Conservation (phyloP, 192 early-diverging fungal genomes). For the Coemansia sp. region DNA sequence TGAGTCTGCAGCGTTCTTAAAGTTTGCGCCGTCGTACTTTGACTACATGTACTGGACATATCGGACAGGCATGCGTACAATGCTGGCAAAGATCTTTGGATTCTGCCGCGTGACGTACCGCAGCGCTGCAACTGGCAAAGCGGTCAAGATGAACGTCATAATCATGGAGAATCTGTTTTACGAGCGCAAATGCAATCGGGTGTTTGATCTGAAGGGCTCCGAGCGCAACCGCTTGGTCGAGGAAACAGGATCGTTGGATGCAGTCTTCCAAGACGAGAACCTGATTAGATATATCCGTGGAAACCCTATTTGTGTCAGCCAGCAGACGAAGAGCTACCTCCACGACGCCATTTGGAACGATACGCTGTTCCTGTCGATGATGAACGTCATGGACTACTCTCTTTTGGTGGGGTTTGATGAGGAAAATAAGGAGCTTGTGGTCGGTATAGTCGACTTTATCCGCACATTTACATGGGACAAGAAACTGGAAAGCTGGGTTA, state of each 20-base stretch:
- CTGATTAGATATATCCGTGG: slow-evolving; percentile 74
- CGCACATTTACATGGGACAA: slow-evolving; percentile 99
- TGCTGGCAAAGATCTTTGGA: slow-evolving; percentile 88
- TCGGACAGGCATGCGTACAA: slow-evolving; percentile 64
- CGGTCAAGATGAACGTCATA: slow-evolving; percentile 84
- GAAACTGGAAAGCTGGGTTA: slow-evolving; percentile 97
- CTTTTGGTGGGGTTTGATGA: slow-evolving; percentile 93
- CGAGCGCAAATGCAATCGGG: slow-evolving; percentile 66
- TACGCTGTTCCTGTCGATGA: slow-evolving; percentile 87
- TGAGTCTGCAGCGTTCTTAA: slow-evolving; percentile 84
- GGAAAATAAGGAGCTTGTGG: slow-evolving; percentile 79
- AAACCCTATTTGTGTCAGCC: slow-evolving; percentile 87
- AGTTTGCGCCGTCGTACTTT: slow-evolving; percentile 92
- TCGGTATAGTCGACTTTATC: slow-evolving; percentile 99
- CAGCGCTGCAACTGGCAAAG: slow-evolving; percentile 78
- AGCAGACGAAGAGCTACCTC: slow-evolving; percentile 84
- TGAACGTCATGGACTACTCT: slow-evolving; percentile 98
- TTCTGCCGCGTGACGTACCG: slow-evolving; percentile 90
- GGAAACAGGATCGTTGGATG: slow-evolving; percentile 76
- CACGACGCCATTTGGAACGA: slow-evolving; percentile 89
- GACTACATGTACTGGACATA: slow-evolving; percentile 62
- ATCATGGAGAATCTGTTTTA: slow-evolving; percentile 98
- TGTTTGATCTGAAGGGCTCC: slow-evolving; percentile 94
- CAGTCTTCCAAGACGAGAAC: slow-evolving; percentile 93
- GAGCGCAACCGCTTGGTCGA: slow-evolving; percentile 91